Evolutionary conservation across 2,329 filamentous ascomycete genomes (phyloP).

Genomic region (Diaporthe vaccinii): DNA sequence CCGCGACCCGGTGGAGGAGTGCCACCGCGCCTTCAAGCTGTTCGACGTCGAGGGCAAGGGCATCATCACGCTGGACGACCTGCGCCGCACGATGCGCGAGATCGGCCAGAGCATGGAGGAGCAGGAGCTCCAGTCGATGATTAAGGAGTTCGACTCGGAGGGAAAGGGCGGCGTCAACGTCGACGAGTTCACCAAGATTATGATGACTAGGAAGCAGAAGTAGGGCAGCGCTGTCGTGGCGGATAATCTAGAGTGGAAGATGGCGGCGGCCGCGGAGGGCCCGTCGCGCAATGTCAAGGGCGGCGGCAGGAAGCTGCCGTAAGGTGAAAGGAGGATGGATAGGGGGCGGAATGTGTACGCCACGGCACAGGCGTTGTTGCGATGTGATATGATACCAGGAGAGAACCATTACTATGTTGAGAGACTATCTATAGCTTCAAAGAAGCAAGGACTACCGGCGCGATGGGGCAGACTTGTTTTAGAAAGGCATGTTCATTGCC

Average conservation of each 20-base stretch:
- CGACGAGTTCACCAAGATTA: conserved; percentile 78
- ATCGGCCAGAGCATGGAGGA: conserved; percentile 94
- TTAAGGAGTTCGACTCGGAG: conserved; percentile 97
- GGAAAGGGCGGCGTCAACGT: conserved; percentile 84
- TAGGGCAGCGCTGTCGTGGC: conserved; percentile 33
- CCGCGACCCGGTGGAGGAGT: conserved; percentile 91
- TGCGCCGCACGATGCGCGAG: conserved; percentile 89
- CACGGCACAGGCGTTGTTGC: conserved; percentile 12
- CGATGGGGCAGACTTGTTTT: not conserved
- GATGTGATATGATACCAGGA: conserved; percentile 34
- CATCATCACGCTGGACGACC: conserved; percentile 88
- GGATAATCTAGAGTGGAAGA: conserved; percentile 32
- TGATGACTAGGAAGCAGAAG: conserved; percentile 56
- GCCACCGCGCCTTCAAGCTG: conserved; percentile 88
- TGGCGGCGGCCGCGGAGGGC: not conserved
- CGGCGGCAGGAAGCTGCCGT: conserved; percentile 3
- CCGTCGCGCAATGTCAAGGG: conserved; percentile 1
- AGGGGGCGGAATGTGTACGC: not conserved
- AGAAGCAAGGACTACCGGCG: conserved; percentile 8
- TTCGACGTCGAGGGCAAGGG: conserved; percentile 96
- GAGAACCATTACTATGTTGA: conserved; percentile 12
- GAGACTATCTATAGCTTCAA: conserved; percentile 28
- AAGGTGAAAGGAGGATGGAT: not conserved
- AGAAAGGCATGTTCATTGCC: not conserved
- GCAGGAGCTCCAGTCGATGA: conserved; percentile 94